Percentiles rank a stretch among this genome's conserved stretches.
Evolutionary conservation across 2,329 filamentous ascomycete genomes (phyloP).

Genomic region (Orbilia javanica): DNA sequence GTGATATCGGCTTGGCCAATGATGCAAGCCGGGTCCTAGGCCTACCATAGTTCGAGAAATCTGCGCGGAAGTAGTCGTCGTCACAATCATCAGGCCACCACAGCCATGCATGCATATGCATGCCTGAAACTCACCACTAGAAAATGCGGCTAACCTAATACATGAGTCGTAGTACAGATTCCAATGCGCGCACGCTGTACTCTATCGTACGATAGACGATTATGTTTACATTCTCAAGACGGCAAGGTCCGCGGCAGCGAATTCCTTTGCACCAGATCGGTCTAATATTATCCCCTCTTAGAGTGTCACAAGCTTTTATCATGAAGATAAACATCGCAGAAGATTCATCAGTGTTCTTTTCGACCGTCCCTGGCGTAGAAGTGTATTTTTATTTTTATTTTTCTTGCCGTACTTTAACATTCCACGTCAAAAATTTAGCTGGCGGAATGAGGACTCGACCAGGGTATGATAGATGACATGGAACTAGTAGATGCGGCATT

Average conservation of each 20-base stretch:
- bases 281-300: constrained; percentile 33
- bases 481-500: constrained; percentile 14
- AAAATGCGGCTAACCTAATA: background rate
- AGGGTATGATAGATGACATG: constrained; percentile 14
- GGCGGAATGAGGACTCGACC: background rate
- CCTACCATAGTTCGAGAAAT: background rate
- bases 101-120: too few species aligned
- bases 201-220: constrained; percentile 3
- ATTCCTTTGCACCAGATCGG: constrained; percentile 61
- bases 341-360: constrained; percentile 23
- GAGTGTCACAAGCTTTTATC: constrained; percentile 4
- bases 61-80: background rate
- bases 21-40: constrained; percentile 62
- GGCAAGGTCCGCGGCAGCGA: constrained; percentile 63
- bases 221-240: constrained; percentile 60
- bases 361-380: constrained; percentile 34
- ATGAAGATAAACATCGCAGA: constrained; percentile 35
- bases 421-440: constrained; percentile 14
- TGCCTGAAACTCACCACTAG: background rate
- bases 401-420: constrained; percentile 37
- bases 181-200: background rate
- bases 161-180: background rate
- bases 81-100: background rate
- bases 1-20: constrained; percentile 65
- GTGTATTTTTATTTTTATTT: too few species aligned